Evolutionary conservation across 1,284 basidiomycete species (phyloP).

Genomic region (Meripilus lineatus): DNA sequence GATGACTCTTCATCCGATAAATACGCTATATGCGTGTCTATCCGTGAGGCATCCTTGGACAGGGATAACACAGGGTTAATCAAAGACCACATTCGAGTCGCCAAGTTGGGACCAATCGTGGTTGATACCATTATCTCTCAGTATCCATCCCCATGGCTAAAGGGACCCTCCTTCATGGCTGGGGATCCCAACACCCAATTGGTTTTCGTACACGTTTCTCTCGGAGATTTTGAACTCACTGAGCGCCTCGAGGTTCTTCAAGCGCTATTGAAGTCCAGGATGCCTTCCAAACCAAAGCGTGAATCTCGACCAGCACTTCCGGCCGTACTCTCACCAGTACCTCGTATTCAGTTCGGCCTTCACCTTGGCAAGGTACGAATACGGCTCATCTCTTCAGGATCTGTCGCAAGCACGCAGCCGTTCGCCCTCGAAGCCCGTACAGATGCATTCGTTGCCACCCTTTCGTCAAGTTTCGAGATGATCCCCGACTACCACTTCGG

Average conservation of each 20-base stretch:
- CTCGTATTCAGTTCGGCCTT: constrained; percentile 44
- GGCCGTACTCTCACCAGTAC: constrained; percentile 36
- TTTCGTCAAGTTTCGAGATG: constrained; percentile 19
- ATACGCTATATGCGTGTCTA: constrained; percentile 41
- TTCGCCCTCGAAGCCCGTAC: constrained; percentile 42
- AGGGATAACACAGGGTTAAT: constrained; percentile 23
- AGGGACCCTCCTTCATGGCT: constrained; percentile 42
- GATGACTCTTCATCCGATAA: constrained; percentile 35
- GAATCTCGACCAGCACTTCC: constrained; percentile 21
- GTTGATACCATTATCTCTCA: constrained; percentile 46
- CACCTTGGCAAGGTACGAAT: constrained; percentile 43
- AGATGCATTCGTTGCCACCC: constrained; percentile 18
- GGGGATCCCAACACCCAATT: constrained; percentile 59
- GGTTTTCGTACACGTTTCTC: constrained; percentile 42
- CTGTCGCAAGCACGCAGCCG: constrained; percentile 32
- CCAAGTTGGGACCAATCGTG: constrained; percentile 39
- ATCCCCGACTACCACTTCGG: constrained; percentile 18
- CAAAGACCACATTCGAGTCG: constrained; percentile 34
- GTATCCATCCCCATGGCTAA: constrained; percentile 55
- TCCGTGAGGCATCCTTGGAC: constrained; percentile 32
- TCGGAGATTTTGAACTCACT: constrained; percentile 44
- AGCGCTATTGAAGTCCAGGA: constrained; percentile 30
- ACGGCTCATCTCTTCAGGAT: constrained; percentile 41
- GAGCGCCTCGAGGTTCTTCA: constrained; percentile 50
- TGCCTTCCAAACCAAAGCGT: constrained; percentile 15